Percentiles rank a stretch among this genome's conserved stretches.
These are phyloP conservation scores for Camellia lanceoleosa DNA, from an alignment of 148 eudicot genomes.

Conservation along the genomic window DNA sequence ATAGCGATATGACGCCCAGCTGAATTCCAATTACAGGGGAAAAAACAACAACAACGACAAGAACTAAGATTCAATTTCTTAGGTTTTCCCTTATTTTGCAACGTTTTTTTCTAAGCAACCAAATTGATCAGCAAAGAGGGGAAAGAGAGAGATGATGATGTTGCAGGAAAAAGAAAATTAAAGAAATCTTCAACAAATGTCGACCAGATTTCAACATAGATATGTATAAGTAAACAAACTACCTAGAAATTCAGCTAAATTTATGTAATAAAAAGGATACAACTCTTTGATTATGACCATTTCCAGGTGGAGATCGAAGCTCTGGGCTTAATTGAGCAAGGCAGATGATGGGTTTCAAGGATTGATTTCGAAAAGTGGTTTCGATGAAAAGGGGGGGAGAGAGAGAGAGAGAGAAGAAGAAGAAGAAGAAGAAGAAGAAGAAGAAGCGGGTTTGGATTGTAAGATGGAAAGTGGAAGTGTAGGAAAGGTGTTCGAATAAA, in stretches of 20 bases:
- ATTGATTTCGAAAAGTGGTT: no score
- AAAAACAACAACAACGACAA: no score
- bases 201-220: no score
- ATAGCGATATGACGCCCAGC: no score
- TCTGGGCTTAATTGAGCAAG: no score
- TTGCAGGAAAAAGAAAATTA: no score
- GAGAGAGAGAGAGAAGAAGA: not conserved
- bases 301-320: no score
- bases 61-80: not conserved
- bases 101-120: not conserved
- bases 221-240: no score
- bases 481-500: not conserved
- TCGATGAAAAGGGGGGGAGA: not conserved
- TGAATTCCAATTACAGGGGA: no score
- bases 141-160: not conserved
- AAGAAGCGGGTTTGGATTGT: not conserved
- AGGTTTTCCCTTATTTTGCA: not conserved
- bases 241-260: not conserved
- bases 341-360: no score
- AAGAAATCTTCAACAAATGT: no score
- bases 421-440: not conserved
- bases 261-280: slow-evolving; percentile 15
- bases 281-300: slow-evolving; percentile 1
- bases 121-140: not conserved
- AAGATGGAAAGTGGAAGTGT: not conserved